phyloP scores from a whole-genome alignment of 768 basidiomycete genomes.

The Pleurotus citrinopileatus region DNA sequence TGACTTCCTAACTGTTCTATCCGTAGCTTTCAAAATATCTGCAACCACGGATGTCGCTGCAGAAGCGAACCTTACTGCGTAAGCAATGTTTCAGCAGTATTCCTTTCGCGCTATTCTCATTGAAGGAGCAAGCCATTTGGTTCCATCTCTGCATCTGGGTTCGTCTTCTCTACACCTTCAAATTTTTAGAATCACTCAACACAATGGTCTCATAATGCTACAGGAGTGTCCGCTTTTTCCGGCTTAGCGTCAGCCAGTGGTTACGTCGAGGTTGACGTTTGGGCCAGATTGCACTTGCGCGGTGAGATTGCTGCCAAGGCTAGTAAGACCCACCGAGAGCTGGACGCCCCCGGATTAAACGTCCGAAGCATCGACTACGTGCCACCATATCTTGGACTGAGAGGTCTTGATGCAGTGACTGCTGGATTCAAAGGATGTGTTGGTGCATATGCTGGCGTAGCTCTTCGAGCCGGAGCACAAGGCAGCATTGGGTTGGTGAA shows the following conservation, averaged over 20 bases:
- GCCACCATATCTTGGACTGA: neutral
- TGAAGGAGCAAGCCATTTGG: neutral
- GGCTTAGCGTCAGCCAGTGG: neutral
- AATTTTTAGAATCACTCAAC: neutral
- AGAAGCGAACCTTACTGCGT: neutral
- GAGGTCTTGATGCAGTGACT: neutral
- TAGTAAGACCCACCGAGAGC: neutral
- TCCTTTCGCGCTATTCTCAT: neutral
- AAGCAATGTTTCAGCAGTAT: too few relatives aligned
- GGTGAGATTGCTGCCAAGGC: neutral
- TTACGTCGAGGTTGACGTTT: neutral
- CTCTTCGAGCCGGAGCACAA: neutral
- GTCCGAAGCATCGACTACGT: neutral
- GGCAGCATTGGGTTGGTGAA: neutral
- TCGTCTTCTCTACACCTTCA: too few relatives aligned
- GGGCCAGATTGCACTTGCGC: neutral
- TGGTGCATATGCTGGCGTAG: neutral
- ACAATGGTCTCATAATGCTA: neutral
- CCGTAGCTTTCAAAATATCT: neutral
- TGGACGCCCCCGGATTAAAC: neutral
- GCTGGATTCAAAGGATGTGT: neutral
- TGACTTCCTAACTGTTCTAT: too few relatives aligned
- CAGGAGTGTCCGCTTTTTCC: neutral
- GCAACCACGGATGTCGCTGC: neutral
- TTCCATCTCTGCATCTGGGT: neutral